A percentile compares a stretch with the other conserved stretches of the same genome.
phyloP scores from a whole-genome alignment of 1,284 basidiomycete species.

The Papiliotrema laurentii region DNA sequence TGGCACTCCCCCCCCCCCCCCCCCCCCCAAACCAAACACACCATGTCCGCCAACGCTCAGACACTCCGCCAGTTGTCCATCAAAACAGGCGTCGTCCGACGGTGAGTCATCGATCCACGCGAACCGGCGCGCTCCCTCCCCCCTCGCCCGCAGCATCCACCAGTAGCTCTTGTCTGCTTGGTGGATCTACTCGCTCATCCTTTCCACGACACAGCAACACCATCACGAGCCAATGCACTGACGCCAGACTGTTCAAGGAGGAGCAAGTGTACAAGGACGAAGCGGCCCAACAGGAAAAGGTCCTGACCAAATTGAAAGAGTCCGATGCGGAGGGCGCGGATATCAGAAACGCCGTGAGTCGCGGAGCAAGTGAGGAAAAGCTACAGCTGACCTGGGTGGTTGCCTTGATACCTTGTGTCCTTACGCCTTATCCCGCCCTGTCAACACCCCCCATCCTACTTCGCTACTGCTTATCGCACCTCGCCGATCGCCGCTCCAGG shows the following conservation, averaged over 20 bases:
- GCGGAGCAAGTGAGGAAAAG: background rate
- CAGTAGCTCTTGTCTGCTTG: too few relatives aligned
- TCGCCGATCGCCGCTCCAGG: constrained; percentile 49
- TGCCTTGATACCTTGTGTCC: background rate
- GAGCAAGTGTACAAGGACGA: constrained; percentile 65
- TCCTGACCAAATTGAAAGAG: constrained; percentile 61
- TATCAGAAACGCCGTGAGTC: constrained; percentile 71
- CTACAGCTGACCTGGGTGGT: background rate
- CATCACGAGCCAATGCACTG: too few relatives aligned
- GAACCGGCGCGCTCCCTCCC: background rate
- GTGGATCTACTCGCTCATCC: background rate
- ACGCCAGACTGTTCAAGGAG: constrained; percentile 76
- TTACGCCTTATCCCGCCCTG: background rate
- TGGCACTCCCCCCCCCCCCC: too few relatives aligned
- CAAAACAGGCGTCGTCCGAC: constrained; percentile 66
- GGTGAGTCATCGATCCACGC: constrained; percentile 51
- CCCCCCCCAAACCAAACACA: too few relatives aligned
- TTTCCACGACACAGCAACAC: too few relatives aligned
- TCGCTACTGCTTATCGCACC: background rate
- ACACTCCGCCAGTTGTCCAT: constrained; percentile 64
- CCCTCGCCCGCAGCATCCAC: too few relatives aligned
- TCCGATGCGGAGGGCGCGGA: constrained; percentile 71
- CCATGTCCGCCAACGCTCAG: constrained; percentile 37
- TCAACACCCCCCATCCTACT: too few relatives aligned
- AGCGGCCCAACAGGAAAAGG: constrained; percentile 57